Base-by-base conservation (phyloP, 192 early-diverging fungal genomes). In the Powellomyces hirtus region DNA sequence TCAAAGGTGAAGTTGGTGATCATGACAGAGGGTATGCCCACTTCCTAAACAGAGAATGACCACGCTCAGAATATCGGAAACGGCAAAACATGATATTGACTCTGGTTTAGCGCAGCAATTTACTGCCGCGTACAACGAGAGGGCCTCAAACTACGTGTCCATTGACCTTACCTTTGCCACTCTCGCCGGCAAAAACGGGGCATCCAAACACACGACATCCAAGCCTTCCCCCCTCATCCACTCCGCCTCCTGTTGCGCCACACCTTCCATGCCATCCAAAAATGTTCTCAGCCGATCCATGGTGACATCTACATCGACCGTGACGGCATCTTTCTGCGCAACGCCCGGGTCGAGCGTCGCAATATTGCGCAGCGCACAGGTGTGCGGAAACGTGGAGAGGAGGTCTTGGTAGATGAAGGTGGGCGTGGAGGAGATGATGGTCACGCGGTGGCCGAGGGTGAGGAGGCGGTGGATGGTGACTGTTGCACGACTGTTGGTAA, bases 1-100 rank as follows among this genome's bases (percentile, higher is more conserved):
- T 84, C 83, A 62, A 84, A 84, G 1, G 80, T 71, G 45, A 84
- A 84, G 51, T 84, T 84, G 22, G 80, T 75, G 14, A 79, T 60
- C 40, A 77, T 20, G 26, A 84, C 37, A 20, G 72, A 58, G 2
- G 77, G 77, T 11, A 84, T 52, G 35, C 72, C 59, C 0, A 66
- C 42, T 34, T 33, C 18, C 77, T 79, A 52, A 26, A 31, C 7
- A 44, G 0, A 22, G 11, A n/a, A n/a, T n/a, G n/a, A n/a, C n/a
- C n/a, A n/a, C n/a, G n/a, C n/a, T n/a, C n/a, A n/a, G n/a, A n/a
- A n/a, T n/a, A n/a, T n/a, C n/a, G n/a, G n/a, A n/a, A n/a, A n/a
- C n/a, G n/a, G n/a, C n/a, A n/a, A n/a, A n/a, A n/a, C n/a, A n/a
- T n/a, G n/a, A n/a, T n/a, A n/a, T n/a, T n/a, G n/a, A n/a, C n/a